A percentile compares a stretch with the other conserved stretches of the same genome.
Conservation (phyloP, 345 rosid genomes). For the Geranium brycei region DNA sequence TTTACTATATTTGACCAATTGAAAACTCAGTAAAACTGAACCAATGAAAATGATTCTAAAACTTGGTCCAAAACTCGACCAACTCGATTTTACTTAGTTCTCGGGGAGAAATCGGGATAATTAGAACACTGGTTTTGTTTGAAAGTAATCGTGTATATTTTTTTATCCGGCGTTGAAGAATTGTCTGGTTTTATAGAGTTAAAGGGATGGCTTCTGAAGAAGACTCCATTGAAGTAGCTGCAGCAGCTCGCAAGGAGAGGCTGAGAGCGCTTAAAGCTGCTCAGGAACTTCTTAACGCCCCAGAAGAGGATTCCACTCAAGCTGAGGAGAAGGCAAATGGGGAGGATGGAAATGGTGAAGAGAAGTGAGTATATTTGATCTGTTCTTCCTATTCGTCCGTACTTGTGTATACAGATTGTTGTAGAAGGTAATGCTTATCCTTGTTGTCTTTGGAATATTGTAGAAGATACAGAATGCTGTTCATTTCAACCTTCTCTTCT, state of each 20-base stretch:
- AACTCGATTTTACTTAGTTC: too few relatives aligned
- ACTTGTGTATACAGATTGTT: too few relatives aligned
- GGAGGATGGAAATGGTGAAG: slow-evolving; percentile 3
- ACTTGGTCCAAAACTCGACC: too few relatives aligned
- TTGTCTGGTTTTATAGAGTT: not conserved
- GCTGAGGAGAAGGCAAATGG: slow-evolving; percentile 18
- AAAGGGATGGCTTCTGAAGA: slow-evolving; percentile 44
- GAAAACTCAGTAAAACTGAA: too few relatives aligned
- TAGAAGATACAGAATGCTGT: too few relatives aligned
- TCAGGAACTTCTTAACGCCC: slow-evolving; percentile 41
- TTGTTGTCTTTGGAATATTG: not conserved
- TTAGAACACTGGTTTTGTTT: not conserved
- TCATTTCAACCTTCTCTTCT: too few relatives aligned
- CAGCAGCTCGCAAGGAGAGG: slow-evolving; percentile 66
- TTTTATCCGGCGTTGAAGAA: not conserved
- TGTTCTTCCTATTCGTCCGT: too few relatives aligned
- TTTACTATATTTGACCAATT: too few relatives aligned
- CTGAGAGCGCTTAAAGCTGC: slow-evolving; percentile 68
- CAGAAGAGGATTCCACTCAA: slow-evolving; percentile 29
- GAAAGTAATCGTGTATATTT: not conserved
- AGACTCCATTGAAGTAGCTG: slow-evolving; percentile 54
- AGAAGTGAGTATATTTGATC: slow-evolving; percentile 11
- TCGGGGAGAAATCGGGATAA: too few relatives aligned
- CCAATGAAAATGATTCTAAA: too few relatives aligned
- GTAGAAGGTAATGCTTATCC: not conserved